These are phyloP conservation scores for Schoenoplectus triqueter DNA, from an alignment of 202 grass and related monocot species.

Conservation along the genomic window DNA sequence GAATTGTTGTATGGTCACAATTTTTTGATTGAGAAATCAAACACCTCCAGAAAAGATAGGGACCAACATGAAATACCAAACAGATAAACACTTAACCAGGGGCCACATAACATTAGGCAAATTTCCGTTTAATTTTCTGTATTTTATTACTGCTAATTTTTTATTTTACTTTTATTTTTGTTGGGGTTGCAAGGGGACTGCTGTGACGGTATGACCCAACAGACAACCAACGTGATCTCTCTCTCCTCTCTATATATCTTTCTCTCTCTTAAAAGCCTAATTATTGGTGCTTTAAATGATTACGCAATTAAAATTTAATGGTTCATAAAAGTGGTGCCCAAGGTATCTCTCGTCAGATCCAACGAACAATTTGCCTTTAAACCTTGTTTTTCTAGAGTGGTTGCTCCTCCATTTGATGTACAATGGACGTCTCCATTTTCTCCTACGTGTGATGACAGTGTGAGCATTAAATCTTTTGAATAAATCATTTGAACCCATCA, in stretches of 20 bases:
- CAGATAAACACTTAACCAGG: neutral
- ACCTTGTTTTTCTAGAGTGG: neutral
- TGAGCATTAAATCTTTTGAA: neutral
- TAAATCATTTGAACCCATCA: neutral
- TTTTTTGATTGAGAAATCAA: neutral
- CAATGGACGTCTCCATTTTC: constrained; percentile 11
- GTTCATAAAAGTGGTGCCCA: constrained; percentile 20
- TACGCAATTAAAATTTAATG: constrained; percentile 40
- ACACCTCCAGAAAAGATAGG: neutral
- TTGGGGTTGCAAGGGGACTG: constrained; percentile 18
- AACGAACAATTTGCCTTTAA: constrained; percentile 35
- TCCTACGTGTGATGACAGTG: neutral
- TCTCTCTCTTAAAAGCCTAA: constrained; percentile 40
- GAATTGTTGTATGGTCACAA: neutral
- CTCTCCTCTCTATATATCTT: neutral
- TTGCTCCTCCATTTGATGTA: neutral
- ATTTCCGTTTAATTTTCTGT: neutral
- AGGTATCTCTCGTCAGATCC: constrained; percentile 32
- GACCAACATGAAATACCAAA: neutral
- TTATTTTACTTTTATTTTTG: constrained; percentile 33
- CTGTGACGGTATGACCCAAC: constrained; percentile 35
- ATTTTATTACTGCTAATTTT: constrained; percentile 26
- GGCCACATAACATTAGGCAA: neutral
- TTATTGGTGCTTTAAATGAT: constrained; percentile 46
- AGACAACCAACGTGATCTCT: constrained; percentile 43